Evolutionary conservation across 2,329 filamentous ascomycete species (phyloP).

Genomic region (Mycocentrospora acerina): DNA sequence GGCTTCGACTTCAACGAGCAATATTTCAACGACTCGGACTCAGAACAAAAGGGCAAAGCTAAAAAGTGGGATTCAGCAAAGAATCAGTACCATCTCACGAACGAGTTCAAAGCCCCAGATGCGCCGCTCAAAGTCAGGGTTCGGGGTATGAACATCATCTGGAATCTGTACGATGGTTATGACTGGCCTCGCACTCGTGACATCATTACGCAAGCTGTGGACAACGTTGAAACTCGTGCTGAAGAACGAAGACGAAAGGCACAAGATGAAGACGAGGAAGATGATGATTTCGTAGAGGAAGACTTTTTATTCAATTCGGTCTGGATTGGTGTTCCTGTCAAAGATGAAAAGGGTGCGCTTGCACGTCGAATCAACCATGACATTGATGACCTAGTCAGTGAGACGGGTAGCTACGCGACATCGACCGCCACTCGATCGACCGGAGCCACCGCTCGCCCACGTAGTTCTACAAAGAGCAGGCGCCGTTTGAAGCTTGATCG

Average conservation of each 20-base stretch:
- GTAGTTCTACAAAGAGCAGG: constrained; percentile 44
- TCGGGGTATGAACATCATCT: constrained; percentile 88
- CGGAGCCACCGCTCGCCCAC: constrained; percentile 42
- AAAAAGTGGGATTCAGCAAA: constrained; percentile 78
- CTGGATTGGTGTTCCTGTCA: constrained; percentile 89
- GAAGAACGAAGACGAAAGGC: constrained; percentile 67
- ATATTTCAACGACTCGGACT: constrained; percentile 66
- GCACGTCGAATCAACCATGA: constrained; percentile 83
- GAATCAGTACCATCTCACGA: constrained; percentile 71
- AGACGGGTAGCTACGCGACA: constrained; percentile 85
- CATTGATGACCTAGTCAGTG: constrained; percentile 80
- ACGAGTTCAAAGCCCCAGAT: constrained; percentile 60
- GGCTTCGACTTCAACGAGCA: constrained; percentile 75
- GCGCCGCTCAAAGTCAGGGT: constrained; percentile 78
- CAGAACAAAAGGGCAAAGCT: constrained; percentile 64
- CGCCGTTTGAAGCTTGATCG: constrained; percentile 72
- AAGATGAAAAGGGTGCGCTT: constrained; percentile 80
- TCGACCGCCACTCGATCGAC: constrained; percentile 49
- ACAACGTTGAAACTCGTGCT: constrained; percentile 81
- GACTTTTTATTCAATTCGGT: constrained; percentile 99
- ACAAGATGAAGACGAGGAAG: constrained; percentile 68
- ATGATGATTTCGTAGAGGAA: constrained; percentile 69
- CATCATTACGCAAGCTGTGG: constrained; percentile 82
- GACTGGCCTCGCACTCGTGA: constrained; percentile 91
- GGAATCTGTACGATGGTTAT: constrained; percentile 97